Percentiles rank a stretch among this genome's conserved stretches.
These are phyloP conservation scores for Echinochloa phyllopogon DNA, from an alignment of 176 grass and related monocot species.

Conservation along the genomic window DNA sequence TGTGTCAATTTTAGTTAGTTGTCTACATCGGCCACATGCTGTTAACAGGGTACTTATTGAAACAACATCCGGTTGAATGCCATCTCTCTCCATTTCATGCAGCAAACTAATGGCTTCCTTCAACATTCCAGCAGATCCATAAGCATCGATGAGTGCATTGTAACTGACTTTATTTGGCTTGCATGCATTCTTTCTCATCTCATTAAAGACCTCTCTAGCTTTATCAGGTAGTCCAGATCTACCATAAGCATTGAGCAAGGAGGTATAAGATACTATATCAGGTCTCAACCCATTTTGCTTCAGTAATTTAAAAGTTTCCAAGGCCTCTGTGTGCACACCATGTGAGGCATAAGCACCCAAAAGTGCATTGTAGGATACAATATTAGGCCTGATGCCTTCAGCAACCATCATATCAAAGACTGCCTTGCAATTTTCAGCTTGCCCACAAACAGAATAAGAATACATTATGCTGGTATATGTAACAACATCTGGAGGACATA, in stretches of 20 bases:
- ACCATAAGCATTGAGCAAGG: conserved; percentile 93
- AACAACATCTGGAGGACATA: conserved; percentile 81
- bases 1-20: conserved; percentile 77
- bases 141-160: conserved; percentile 97
- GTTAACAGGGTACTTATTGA: conserved; percentile 94
- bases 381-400: conserved; percentile 92
- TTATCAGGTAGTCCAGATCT: conserved; percentile 83
- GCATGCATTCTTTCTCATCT: conserved; percentile 65
- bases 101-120: conserved; percentile 71
- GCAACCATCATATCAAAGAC: conserved; percentile 92
- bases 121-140: conserved; percentile 84
- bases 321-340: conserved; percentile 80
- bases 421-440: conserved; percentile 87
- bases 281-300: conserved; percentile 69
- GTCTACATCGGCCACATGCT: conserved; percentile 65
- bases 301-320: conserved; percentile 73
- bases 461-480: conserved; percentile 91
- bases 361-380: conserved; percentile 91
- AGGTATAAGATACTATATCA: conserved; percentile 91
- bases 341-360: conserved; percentile 84
- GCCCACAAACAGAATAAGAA: conserved; percentile 87
- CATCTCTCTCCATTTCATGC: conserved; percentile 83
- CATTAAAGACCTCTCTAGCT: conserved; percentile 74
- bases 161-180: conserved; percentile 97
- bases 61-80: conserved; percentile 77